A percentile compares a stretch with the other conserved stretches of the same genome.
Conservation (phyloP, 805 yeast species). For the Maudiozyma serrabonitensis region DNA sequence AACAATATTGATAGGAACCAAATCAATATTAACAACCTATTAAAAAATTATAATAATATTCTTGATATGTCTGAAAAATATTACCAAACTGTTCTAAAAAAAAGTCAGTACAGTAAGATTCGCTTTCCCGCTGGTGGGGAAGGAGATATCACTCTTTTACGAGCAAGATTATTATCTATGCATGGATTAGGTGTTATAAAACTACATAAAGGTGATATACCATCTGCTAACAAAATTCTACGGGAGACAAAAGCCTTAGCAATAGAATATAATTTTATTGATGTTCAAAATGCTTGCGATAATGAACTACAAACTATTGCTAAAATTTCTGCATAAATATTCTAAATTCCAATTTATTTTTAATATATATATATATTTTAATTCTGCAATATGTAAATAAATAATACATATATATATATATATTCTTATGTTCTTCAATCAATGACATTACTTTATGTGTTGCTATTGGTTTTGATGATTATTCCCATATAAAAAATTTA, state of each 20-base stretch:
- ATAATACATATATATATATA: not conserved
- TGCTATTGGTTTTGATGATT: no score
- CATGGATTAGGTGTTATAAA: constrained; percentile 76
- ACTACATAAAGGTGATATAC: constrained; percentile 44
- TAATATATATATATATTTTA: not conserved
- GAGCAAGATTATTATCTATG: constrained; percentile 62
- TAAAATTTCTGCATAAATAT: no score
- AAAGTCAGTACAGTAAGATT: constrained; percentile 3
- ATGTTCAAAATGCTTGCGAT: constrained; percentile 50
- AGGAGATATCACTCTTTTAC: constrained; percentile 35
- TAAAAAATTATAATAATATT: constrained; percentile 18
- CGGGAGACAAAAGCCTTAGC: constrained; percentile 61
- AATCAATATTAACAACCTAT: constrained; percentile 5
- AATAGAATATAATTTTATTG: constrained; percentile 47
- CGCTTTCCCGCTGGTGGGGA: constrained; percentile 8
- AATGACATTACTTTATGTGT: no score
- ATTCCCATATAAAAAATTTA: no score
- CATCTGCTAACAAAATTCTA: constrained; percentile 45
- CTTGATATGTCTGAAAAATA: constrained; percentile 30
- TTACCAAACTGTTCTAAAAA: constrained; percentile 32
- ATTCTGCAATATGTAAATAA: not conserved
- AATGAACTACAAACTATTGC: constrained; percentile 35
- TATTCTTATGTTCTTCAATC: not conserved
- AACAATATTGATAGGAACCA: not conserved
- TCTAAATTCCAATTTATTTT: not conserved